phyloP scores from a whole-genome alignment of 208 protist genomes.

The Wallacemonas sp. region DNA sequence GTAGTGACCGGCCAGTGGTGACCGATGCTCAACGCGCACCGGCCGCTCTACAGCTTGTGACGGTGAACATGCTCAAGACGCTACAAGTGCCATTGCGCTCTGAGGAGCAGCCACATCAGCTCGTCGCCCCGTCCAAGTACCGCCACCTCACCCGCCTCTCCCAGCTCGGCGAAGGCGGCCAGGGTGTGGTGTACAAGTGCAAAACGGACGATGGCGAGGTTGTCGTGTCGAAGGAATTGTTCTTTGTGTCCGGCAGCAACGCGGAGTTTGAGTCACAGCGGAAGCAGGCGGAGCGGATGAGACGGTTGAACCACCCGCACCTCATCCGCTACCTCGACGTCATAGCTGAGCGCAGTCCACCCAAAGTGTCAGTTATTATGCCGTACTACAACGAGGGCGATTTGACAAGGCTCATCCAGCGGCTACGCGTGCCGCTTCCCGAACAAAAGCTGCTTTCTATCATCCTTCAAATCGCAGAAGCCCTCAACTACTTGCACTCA shows the following conservation, averaged over 20 bases:
- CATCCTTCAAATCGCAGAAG: constrained; percentile 72
- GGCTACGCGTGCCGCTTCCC: constrained; percentile 44
- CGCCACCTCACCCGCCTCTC: constrained; percentile 25
- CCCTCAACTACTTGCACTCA: constrained; percentile 79
- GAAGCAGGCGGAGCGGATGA: constrained; percentile 67
- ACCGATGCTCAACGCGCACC: not conserved
- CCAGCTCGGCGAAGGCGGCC: constrained; percentile 72
- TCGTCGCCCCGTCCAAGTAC: constrained; percentile 41
- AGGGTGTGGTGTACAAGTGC: constrained; percentile 83
- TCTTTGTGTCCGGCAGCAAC: constrained; percentile 40
- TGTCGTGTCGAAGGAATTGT: constrained; percentile 84
- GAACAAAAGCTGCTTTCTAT: constrained; percentile 76
- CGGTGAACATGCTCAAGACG: constrained; percentile 10
- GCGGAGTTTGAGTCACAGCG: constrained; percentile 41
- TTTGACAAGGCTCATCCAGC: constrained; percentile 57
- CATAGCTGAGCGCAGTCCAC: constrained; percentile 36
- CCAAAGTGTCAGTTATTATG: constrained; percentile 75
- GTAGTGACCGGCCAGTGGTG: constrained; percentile 47
- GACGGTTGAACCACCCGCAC: constrained; percentile 68
- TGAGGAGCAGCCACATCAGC: not conserved
- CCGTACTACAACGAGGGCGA: constrained; percentile 84
- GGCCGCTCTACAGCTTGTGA: constrained; percentile 1
- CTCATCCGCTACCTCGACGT: constrained; percentile 86
- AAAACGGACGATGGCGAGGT: constrained; percentile 59
- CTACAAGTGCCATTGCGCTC: constrained; percentile 18